Evolutionary conservation across 768 basidiomycete genomes (phyloP).

Genomic region (Agrocybe chaxingu): DNA sequence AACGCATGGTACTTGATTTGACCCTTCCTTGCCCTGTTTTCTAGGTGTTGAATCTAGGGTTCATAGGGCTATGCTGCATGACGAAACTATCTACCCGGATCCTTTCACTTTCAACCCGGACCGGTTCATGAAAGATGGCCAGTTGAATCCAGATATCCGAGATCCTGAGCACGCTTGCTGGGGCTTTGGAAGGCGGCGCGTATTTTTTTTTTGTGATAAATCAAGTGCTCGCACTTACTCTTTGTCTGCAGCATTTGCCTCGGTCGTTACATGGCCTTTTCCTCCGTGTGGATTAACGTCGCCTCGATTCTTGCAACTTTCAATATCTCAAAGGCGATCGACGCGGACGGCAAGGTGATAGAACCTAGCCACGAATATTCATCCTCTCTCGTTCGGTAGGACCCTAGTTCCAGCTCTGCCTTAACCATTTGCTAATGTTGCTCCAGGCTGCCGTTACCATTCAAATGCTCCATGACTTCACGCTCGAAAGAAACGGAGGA

Average conservation of each 20-base stretch:
- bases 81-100: slow-evolving; percentile 35
- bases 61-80: slow-evolving; percentile 38
- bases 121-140: slow-evolving; percentile 30
- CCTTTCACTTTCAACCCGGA: slow-evolving; percentile 40
- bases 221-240: background rate
- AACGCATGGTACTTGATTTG: slow-evolving; percentile 32
- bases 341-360: slow-evolving; percentile 13
- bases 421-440: background rate
- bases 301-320: slow-evolving; percentile 22
- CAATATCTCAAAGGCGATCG: slow-evolving; percentile 18
- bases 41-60: background rate
- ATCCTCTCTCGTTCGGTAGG: slow-evolving; percentile 16
- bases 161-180: slow-evolving; percentile 25
- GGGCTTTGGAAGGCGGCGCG: slow-evolving; percentile 30
- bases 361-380: slow-evolving; percentile 14
- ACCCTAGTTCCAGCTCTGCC: background rate
- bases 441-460: slow-evolving; percentile 7
- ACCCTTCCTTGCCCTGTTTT: background rate
- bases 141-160: slow-evolving; percentile 20
- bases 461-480: slow-evolving; percentile 12
- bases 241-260: slow-evolving; percentile 16
- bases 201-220: background rate
- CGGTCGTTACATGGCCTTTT: slow-evolving; percentile 20
- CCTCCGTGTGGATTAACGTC: slow-evolving; percentile 19
- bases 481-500: slow-evolving; percentile 7